Percentiles rank a stretch among this genome's conserved stretches.
Conservation (phyloP, 208 protist genomes). For the Leptomonas pyrrhocoris region DNA sequence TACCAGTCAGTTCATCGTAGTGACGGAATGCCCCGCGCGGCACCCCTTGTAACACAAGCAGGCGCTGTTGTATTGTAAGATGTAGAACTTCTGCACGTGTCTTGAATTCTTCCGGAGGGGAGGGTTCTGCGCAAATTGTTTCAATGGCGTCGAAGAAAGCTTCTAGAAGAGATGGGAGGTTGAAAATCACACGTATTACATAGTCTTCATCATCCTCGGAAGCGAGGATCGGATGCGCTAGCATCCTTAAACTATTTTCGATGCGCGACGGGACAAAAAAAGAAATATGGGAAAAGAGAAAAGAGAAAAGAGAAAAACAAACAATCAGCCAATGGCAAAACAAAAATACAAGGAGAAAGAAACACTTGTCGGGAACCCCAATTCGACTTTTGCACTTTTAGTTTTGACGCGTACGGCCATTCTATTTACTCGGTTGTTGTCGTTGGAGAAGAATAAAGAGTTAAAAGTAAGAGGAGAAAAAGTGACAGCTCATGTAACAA, state of each 20-base stretch:
- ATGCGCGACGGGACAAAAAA: not conserved
- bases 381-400: not conserved
- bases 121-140: constrained; percentile 58
- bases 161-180: constrained; percentile 57
- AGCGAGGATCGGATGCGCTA: constrained; percentile 88
- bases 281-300: not conserved
- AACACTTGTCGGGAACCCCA: not conserved
- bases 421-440: not conserved
- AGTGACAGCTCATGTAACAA: not conserved
- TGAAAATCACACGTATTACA: constrained; percentile 64
- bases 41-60: constrained; percentile 52
- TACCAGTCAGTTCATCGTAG: constrained; percentile 27
- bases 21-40: constrained; percentile 46
- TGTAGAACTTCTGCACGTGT: constrained; percentile 51
- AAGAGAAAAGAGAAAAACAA: not conserved
- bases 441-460: not conserved
- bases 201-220: constrained; percentile 87
- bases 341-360: not conserved
- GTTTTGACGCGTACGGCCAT: not conserved
- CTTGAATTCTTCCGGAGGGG: constrained; percentile 45
- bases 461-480: too few relatives aligned
- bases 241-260: constrained; percentile 29
- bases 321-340: not conserved
- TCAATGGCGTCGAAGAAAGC: constrained; percentile 77
- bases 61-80: constrained; percentile 65